A percentile compares a stretch with the other conserved stretches of the same genome.
Evolutionary conservation across 805 yeast genomes (phyloP).

Genomic region (Candida piceae): DNA sequence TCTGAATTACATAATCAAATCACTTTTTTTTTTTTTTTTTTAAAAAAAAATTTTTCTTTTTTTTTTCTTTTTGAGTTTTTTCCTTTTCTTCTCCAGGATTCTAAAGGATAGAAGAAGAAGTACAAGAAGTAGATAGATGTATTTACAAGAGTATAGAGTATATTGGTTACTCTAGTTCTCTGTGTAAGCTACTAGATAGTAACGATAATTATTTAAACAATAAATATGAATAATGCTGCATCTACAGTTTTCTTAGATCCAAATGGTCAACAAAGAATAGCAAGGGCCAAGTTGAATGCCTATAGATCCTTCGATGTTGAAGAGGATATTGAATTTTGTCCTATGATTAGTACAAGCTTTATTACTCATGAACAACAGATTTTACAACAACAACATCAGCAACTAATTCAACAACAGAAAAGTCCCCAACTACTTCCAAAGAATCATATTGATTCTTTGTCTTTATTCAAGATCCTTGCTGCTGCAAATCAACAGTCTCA

Average conservation of each 20-base stretch:
- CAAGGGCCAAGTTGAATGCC: slow-evolving; percentile 49
- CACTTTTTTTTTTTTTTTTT: too few relatives aligned
- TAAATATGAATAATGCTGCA: slow-evolving; percentile 7
- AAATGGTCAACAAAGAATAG: slow-evolving; percentile 20
- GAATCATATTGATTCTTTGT: slow-evolving; percentile 12
- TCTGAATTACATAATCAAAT: too few relatives aligned
- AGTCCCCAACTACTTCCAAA: slow-evolving; percentile 4
- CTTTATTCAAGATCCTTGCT: slow-evolving; percentile 16
- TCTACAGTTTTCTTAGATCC: slow-evolving; percentile 3
- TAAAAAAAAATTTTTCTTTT: too few relatives aligned
- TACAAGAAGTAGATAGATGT: too few relatives aligned
- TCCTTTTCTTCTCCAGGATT: too few relatives aligned
- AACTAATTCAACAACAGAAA: not conserved
- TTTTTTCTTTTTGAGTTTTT: too few relatives aligned
- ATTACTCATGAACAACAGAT: slow-evolving; percentile 1
- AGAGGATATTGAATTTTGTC: slow-evolving; percentile 70
- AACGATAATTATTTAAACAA: too few relatives aligned
- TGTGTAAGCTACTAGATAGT: not conserved
- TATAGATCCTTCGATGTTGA: slow-evolving; percentile 67
- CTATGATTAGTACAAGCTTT: slow-evolving; percentile 24
- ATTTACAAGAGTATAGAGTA: too few relatives aligned
- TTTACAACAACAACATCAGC: not conserved
- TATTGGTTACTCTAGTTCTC: too few relatives aligned
- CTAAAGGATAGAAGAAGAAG: too few relatives aligned
- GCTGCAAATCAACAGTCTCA: slow-evolving; percentile 13